Evolutionary conservation across 2,329 filamentous ascomycete species (phyloP), one percentile per base, ranked within the genome.

Genomic region (Trichoderma lentiforme): DNA sequence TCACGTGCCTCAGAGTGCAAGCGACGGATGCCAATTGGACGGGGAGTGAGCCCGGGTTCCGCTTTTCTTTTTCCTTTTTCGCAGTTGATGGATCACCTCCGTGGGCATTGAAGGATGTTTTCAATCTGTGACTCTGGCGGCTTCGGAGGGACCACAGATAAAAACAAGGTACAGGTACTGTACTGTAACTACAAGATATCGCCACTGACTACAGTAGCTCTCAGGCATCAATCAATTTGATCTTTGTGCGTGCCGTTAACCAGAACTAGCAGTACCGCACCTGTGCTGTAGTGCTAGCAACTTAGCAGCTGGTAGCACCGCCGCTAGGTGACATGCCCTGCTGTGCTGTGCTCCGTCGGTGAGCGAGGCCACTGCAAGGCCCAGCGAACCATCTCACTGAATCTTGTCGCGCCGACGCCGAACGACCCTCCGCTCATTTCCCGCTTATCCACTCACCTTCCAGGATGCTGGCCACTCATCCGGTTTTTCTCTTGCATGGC

Each of bases 371-470:
- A 47, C 34, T 58, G 34, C 32, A 26, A 67, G 14, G 34, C 18
- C 26, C 30, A 68, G 53, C 65, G 53, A 60, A 60, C 65, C 65
- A 68, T 32, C 21, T 61, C 36, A 21, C 56, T 61, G 36, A 61
- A 21, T 30, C 53, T 28, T 39, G 64, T 57, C 64, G 51, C 64
- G 64, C 56, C 66, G 53, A 69, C 66, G 24, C 66, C 66, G 56
- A 32, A 28, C 5, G 47, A 47, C 72, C 67, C 73, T 71, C 69
- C 60, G 74, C 69, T 65, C 73, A 75, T 75, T 74, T 74, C 74
- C 73, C 73, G 39, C 5, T 6, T 62, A 61, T 53, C 72, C 72
- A 75, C 74, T 73, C 43, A 51, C 18, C 72, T 28, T 43, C 60
- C 69, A 24, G 58, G 47, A 24, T 71, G 69, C 57, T 60, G 28